phyloP scores from a whole-genome alignment of 257 asterid species.

The Striga asiatica region DNA sequence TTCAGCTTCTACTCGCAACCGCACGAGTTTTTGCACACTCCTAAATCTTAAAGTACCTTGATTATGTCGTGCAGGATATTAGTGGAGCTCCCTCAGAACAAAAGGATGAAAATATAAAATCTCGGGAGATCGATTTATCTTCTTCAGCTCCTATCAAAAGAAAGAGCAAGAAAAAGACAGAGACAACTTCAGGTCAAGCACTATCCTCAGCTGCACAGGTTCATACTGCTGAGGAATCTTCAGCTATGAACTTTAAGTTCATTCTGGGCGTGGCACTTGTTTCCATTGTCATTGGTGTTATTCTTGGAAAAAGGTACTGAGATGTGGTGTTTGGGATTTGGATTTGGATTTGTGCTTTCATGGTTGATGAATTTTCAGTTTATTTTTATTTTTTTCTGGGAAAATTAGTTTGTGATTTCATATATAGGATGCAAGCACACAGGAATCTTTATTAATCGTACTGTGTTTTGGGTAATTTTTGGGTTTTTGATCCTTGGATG shows the following conservation, averaged over 20 bases:
- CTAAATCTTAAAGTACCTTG: background rate
- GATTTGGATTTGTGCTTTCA: constrained; percentile 5
- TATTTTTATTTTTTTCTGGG: background rate
- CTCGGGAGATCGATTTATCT: constrained; percentile 49
- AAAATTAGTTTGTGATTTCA: constrained; percentile 13
- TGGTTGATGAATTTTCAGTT: background rate
- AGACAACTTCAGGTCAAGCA: constrained; percentile 33
- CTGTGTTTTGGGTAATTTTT: constrained; percentile 12
- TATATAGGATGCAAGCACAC: constrained; percentile 10
- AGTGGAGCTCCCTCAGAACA: constrained; percentile 21
- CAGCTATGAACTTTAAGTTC: constrained; percentile 33
- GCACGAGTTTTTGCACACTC: background rate
- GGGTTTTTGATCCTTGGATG: constrained; percentile 14
- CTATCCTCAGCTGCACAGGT: constrained; percentile 27
- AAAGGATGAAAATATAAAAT: constrained; percentile 34
- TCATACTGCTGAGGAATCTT: constrained; percentile 30
- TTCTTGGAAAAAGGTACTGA: constrained; percentile 67
- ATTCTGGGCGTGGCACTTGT: constrained; percentile 70
- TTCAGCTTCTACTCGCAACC: background rate
- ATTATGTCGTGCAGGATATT: constrained; percentile 30
- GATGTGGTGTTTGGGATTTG: constrained; percentile 8
- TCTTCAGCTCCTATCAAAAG: constrained; percentile 39
- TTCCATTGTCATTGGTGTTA: constrained; percentile 54
- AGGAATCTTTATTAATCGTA: constrained; percentile 8
- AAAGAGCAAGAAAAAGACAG: constrained; percentile 62